phyloP scores from a whole-genome alignment of 2,329 filamentous ascomycete genomes.

The Colletotrichum sp. region DNA sequence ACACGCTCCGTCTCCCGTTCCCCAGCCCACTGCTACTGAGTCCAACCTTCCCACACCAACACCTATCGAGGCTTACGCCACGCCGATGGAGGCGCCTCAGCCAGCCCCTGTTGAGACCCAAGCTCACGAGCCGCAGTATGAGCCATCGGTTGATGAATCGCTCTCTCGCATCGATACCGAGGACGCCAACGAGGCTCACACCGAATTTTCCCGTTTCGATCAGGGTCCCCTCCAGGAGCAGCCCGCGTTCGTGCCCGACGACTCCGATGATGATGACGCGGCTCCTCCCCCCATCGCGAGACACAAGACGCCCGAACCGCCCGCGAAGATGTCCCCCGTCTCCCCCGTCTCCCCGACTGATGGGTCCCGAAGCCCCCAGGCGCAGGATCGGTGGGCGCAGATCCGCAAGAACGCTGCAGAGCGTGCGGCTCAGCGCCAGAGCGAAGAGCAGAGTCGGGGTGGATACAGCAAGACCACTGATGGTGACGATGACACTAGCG shows the following conservation, averaged over 20 bases:
- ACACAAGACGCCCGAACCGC: constrained; percentile 33
- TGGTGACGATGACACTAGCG: constrained; percentile 87
- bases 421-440: constrained; percentile 69
- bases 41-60: constrained; percentile 20
- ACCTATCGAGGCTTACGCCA: constrained; percentile 18
- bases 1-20: constrained; percentile 24
- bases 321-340: constrained; percentile 25
- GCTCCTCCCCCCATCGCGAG: constrained; percentile 58
- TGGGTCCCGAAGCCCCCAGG: constrained; percentile 36
- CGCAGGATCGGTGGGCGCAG: constrained; percentile 89
- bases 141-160: constrained; percentile 49
- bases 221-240: constrained; percentile 89
- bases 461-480: constrained; percentile 63
- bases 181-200: constrained; percentile 63
- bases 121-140: constrained; percentile 42
- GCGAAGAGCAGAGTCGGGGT: constrained; percentile 67
- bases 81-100: constrained; percentile 20
- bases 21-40: constrained; percentile 23
- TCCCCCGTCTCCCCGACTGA: constrained; percentile 36
- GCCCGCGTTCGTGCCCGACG: constrained; percentile 79
- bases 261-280: constrained; percentile 52
- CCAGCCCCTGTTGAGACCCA: constrained; percentile 17
- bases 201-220: constrained; percentile 74
- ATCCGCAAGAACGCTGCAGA: constrained; percentile 95
- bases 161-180: constrained; percentile 66